Percentiles rank a stretch among this genome's conserved stretches.
Conservation (phyloP, 306 rosid species). For the Fragaria nilgerrensis region DNA sequence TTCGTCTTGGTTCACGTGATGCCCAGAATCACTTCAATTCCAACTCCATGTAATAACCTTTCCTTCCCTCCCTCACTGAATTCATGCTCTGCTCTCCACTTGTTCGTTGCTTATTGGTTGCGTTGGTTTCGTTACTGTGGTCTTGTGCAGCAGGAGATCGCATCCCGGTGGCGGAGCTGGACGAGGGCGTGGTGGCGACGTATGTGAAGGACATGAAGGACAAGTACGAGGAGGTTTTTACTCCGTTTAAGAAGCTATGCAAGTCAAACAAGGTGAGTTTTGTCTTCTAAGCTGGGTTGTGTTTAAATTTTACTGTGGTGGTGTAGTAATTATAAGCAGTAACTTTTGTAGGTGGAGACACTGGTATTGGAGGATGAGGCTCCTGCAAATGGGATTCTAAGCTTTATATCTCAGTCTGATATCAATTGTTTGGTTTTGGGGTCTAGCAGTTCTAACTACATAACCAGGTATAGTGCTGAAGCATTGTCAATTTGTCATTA, state of each 20-base stretch:
- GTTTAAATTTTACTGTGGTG: constrained; percentile 5
- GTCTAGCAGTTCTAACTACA: constrained; percentile 52
- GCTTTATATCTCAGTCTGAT: constrained; percentile 53
- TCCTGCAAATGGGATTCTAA: constrained; percentile 69
- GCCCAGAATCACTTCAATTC: constrained; percentile 64
- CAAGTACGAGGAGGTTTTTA: constrained; percentile 59
- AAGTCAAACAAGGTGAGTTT: constrained; percentile 41
- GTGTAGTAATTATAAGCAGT: constrained; percentile 8
- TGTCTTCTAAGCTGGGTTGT: constrained; percentile 17
- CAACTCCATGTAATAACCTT: constrained; percentile 61
- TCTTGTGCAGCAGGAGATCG: constrained; percentile 57
- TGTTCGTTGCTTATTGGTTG: constrained; percentile 16
- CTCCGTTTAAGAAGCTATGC: constrained; percentile 59
- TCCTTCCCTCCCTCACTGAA: background rate
- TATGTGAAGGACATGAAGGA: constrained; percentile 58
- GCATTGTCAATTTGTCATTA: background rate
- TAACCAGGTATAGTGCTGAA: constrained; percentile 50
- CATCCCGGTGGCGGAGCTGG: constrained; percentile 59
- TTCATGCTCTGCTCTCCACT: background rate
- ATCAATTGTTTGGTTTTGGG: constrained; percentile 68
- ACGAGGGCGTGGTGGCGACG: constrained; percentile 45
- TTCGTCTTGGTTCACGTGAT: constrained; percentile 82
- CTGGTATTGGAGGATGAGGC: constrained; percentile 72
- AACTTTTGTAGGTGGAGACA: constrained; percentile 62
- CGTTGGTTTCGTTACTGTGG: constrained; percentile 6